Conservation (phyloP, 1,284 basidiomycete species). For the Melampsora occidentalis region DNA sequence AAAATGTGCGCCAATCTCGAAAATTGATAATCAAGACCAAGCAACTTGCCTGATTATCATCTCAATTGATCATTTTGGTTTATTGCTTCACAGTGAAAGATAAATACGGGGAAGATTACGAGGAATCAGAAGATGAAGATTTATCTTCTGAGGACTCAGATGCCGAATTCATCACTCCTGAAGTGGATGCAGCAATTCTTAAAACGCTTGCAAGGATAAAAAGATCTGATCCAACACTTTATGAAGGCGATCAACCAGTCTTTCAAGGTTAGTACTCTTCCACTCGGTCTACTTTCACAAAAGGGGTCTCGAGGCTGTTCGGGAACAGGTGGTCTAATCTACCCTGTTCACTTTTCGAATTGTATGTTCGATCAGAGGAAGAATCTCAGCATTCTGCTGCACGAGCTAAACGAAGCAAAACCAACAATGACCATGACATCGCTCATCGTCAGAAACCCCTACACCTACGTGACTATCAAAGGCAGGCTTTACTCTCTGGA, state of each 20-base stretch:
- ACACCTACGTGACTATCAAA: constrained; percentile 57
- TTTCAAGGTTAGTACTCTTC: constrained; percentile 64
- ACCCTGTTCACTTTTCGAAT: too few relatives aligned
- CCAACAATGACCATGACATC: constrained; percentile 57
- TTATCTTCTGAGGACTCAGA: constrained; percentile 82
- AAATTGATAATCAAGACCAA: constrained; percentile 8
- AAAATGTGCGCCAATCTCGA: constrained; percentile 61
- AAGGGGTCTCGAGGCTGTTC: background rate
- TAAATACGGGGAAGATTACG: constrained; percentile 73
- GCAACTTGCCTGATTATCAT: background rate
- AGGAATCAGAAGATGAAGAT: constrained; percentile 58
- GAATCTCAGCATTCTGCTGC: constrained; percentile 51
- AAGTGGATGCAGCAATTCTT: constrained; percentile 90
- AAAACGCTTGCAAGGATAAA: constrained; percentile 83
- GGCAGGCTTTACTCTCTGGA: constrained; percentile 54
- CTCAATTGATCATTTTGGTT: constrained; percentile 15
- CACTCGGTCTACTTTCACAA: background rate
- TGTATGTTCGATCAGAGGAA: constrained; percentile 48
- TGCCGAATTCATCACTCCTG: constrained; percentile 89
- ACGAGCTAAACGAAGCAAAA: constrained; percentile 48
- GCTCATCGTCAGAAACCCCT: constrained; percentile 52
- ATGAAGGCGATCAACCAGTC: constrained; percentile 67
- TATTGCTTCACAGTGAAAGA: constrained; percentile 66
- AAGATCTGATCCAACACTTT: constrained; percentile 77
- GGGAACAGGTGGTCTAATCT: too few relatives aligned